phyloP scores from a whole-genome alignment of 106 monocot species.

The Acanthochlamys bracteata region DNA sequence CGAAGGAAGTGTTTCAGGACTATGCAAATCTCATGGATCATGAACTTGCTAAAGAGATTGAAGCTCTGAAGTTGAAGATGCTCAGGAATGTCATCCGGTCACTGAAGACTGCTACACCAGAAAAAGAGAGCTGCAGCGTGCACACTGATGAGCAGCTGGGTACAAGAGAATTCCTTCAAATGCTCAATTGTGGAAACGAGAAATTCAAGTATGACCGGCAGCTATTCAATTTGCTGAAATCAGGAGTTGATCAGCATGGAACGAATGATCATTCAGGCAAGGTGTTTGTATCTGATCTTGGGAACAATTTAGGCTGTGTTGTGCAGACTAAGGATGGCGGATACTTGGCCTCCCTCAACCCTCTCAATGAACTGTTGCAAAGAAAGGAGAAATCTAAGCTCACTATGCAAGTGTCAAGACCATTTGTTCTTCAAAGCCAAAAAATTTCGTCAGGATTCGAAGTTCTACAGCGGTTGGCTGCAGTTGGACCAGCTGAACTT shows the following conservation, averaged over 20 bases:
- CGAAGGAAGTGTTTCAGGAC: slow-evolving; percentile 67
- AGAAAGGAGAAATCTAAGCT: slow-evolving; percentile 54
- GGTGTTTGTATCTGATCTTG: slow-evolving; percentile 59
- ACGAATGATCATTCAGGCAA: not conserved
- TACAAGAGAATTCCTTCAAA: slow-evolving; percentile 73
- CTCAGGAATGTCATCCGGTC: slow-evolving; percentile 7
- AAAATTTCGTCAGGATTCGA: slow-evolving; percentile 47
- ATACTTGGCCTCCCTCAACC: slow-evolving; percentile 65
- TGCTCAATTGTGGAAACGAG: slow-evolving; percentile 52
- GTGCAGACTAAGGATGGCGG: slow-evolving; percentile 90
- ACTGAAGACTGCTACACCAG: not conserved
- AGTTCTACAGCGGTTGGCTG: slow-evolving; percentile 58
- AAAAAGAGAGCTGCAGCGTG: slow-evolving; percentile 13
- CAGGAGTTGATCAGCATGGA: not conserved
- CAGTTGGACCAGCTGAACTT: slow-evolving; percentile 39
- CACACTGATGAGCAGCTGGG: slow-evolving; percentile 67
- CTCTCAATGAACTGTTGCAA: slow-evolving; percentile 35
- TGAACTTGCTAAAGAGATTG: slow-evolving; percentile 70
- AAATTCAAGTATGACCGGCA: not conserved
- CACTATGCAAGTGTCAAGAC: slow-evolving; percentile 79
- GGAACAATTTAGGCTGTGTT: slow-evolving; percentile 66
- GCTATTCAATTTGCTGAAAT: not conserved
- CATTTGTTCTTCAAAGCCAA: slow-evolving; percentile 43
- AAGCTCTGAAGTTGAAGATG: slow-evolving; percentile 55
- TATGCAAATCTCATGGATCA: slow-evolving; percentile 50